phyloP scores from a whole-genome alignment of 352 stramenopile species.

The Phytophthora sp. region DNA sequence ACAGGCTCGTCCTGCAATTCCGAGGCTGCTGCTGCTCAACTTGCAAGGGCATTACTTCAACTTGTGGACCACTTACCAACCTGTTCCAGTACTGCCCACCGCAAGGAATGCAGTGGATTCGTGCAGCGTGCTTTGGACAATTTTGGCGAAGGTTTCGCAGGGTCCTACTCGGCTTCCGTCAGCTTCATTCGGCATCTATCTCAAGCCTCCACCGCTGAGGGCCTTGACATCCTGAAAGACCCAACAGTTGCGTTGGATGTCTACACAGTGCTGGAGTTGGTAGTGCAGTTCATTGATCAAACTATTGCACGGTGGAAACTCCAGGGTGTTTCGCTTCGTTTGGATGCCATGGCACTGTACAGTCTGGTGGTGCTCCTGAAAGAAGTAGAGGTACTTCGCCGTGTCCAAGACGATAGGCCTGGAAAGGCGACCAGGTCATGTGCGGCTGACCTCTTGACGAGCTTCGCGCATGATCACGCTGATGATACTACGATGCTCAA shows the following conservation, averaged over 20 bases:
- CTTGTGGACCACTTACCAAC: constrained; percentile 51
- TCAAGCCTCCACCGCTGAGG: constrained; percentile 29
- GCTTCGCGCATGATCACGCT: constrained; percentile 36
- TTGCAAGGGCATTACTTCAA: constrained; percentile 49
- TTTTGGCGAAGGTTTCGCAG: constrained; percentile 27
- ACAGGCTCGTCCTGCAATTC: constrained; percentile 53
- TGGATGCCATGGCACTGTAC: constrained; percentile 52
- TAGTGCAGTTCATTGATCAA: constrained; percentile 41
- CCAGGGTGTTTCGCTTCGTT: constrained; percentile 20
- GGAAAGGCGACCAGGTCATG: background rate
- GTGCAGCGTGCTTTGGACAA: constrained; percentile 57
- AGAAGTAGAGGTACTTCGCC: constrained; percentile 47
- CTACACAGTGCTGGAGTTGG: constrained; percentile 25
- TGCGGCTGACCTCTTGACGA: constrained; percentile 22
- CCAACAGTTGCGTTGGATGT: constrained; percentile 31
- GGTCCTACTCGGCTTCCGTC: constrained; percentile 44
- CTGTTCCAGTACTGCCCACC: constrained; percentile 45
- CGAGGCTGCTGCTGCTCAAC: constrained; percentile 34
- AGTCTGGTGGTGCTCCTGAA: constrained; percentile 55
- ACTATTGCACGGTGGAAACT: constrained; percentile 37
- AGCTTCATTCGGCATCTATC: constrained; percentile 45
- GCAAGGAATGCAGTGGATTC: constrained; percentile 52
- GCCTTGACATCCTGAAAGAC: constrained; percentile 34
- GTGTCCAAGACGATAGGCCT: constrained; percentile 8
- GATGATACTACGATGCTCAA: constrained; percentile 45